Percentiles rank a stretch among this genome's conserved stretches.
These are phyloP conservation scores for Sicyos baderoa DNA, from an alignment of 306 rosid genomes.

Conservation along the genomic window DNA sequence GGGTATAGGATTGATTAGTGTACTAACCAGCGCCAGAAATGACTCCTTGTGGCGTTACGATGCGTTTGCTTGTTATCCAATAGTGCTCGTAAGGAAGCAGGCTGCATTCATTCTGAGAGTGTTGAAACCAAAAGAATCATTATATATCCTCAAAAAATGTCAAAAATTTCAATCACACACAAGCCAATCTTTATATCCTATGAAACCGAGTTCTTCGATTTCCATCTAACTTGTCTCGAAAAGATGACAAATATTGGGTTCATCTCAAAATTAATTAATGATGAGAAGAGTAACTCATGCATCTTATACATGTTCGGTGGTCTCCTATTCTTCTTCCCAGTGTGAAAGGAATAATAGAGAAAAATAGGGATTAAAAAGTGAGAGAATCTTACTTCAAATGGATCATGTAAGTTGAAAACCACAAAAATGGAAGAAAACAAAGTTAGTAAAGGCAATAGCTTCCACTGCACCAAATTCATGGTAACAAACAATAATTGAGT, in stretches of 20 bases:
- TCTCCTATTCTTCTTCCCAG: too few species aligned
- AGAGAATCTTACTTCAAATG: slow-evolving; percentile 19
- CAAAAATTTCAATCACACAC: neutral
- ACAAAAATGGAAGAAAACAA: slow-evolving; percentile 36
- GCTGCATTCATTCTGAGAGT: slow-evolving; percentile 39
- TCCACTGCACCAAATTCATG: slow-evolving; percentile 43
- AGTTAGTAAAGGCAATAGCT: slow-evolving; percentile 38
- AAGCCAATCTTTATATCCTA: neutral
- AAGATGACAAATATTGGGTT: neutral
- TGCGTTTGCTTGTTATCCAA: slow-evolving; percentile 83
- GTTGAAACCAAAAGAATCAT: slow-evolving; percentile 30
- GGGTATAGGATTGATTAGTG: slow-evolving; percentile 7
- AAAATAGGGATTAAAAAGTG: neutral
- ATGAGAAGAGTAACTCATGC: too few species aligned
- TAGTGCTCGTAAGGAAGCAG: slow-evolving; percentile 54
- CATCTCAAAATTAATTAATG: too few species aligned
- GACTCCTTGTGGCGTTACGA: slow-evolving; percentile 70
- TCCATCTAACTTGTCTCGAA: neutral
- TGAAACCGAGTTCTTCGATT: neutral
- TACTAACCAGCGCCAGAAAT: slow-evolving; percentile 74
- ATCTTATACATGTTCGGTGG: too few species aligned
- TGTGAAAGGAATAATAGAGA: neutral
- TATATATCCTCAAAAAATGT: too few species aligned
- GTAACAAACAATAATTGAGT: too few species aligned
- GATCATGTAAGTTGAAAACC: slow-evolving; percentile 33